Evolutionary conservation across 2,329 filamentous ascomycete species (phyloP).

Genomic region (Phialemoniopsis sp.): DNA sequence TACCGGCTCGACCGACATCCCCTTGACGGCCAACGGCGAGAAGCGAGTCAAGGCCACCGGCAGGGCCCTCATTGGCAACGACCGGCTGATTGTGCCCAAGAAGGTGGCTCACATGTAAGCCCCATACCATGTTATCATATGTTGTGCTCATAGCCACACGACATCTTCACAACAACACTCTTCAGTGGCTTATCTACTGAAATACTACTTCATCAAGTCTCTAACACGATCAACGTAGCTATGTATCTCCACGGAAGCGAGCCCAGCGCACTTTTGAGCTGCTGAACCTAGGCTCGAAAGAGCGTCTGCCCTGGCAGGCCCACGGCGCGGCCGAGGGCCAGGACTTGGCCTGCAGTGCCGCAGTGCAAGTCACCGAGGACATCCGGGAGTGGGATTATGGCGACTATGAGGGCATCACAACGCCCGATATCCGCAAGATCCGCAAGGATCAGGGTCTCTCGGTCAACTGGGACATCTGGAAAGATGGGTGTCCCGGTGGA

Average conservation of each 20-base stretch:
- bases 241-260: conserved; percentile 80
- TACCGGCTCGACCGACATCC: conserved; percentile 82
- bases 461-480: conserved; percentile 78
- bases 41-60: conserved; percentile 74
- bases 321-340: conserved; percentile 32
- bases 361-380: conserved; percentile 64
- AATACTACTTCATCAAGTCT: neutral
- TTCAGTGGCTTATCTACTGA: too few species aligned
- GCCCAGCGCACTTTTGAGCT: conserved; percentile 90
- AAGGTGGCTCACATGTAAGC: conserved; percentile 79
- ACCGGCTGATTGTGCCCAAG: conserved; percentile 78
- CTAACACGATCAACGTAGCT: conserved; percentile 50
- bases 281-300: conserved; percentile 67
- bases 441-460: conserved; percentile 53
- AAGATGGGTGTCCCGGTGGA: conserved; percentile 80
- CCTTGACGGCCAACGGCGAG: conserved; percentile 77
- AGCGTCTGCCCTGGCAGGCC: conserved; percentile 66
- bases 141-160: too few species aligned
- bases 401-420: conserved; percentile 79
- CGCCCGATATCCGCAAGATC: conserved; percentile 58
- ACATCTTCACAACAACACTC: too few species aligned
- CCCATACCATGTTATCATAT: too few species aligned
- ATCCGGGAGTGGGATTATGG: conserved; percentile 88
- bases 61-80: conserved; percentile 75
- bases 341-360: conserved; percentile 48